Conservation (phyloP, 768 basidiomycete species). For the Phanerodontia chrysosporium region DNA sequence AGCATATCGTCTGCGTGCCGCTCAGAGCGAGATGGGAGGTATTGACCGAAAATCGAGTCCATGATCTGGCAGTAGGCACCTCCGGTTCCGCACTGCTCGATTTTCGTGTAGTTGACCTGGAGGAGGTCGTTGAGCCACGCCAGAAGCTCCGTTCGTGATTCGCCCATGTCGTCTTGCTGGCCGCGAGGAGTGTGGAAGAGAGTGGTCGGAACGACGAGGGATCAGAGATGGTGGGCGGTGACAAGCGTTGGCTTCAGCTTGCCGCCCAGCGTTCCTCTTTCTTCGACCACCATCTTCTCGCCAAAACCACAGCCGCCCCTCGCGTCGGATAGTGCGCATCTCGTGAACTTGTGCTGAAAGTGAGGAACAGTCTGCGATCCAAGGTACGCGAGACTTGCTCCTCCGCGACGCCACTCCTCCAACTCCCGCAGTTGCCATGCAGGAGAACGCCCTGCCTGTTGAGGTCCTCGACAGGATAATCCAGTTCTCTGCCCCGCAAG, state of each 20-base stretch:
- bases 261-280: neutral
- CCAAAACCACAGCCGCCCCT: neutral
- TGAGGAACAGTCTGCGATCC: too few species aligned
- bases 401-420: too few species aligned
- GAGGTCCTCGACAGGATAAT: slow-evolving; percentile 41
- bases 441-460: slow-evolving; percentile 27
- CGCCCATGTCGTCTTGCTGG: slow-evolving; percentile 40
- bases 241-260: slow-evolving; percentile 18
- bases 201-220: neutral
- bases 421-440: too few species aligned
- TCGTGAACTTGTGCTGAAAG: too few species aligned
- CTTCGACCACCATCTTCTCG: neutral
- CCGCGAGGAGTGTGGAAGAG: slow-evolving; percentile 5
- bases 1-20: neutral
- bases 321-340: too few species aligned
- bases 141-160: slow-evolving; percentile 83
- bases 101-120: slow-evolving; percentile 85
- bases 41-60: slow-evolving; percentile 89
- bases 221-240: slow-evolving; percentile 10
- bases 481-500: slow-evolving; percentile 29
- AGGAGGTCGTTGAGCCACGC: slow-evolving; percentile 94
- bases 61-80: slow-evolving; percentile 93
- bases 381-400: too few species aligned
- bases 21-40: neutral
- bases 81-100: slow-evolving; percentile 89